Evolutionary conservation across 2,329 filamentous ascomycete genomes (phyloP).

Genomic region (Mycocentrospora acerina): DNA sequence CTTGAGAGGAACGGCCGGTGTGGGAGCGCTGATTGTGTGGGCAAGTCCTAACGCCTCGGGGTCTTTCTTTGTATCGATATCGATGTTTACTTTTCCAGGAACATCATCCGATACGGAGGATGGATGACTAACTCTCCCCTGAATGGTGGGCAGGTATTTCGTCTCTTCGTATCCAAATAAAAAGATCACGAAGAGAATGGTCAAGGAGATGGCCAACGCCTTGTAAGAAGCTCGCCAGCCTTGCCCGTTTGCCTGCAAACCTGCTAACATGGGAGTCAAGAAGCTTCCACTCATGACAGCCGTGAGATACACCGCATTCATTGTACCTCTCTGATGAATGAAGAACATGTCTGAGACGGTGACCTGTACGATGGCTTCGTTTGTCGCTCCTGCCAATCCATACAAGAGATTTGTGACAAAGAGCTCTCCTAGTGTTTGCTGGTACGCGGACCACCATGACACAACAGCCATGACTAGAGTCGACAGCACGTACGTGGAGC

Average conservation of each 20-base stretch:
- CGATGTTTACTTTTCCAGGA: constrained; percentile 1
- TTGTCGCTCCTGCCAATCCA: no score
- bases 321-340: no score
- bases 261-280: no score
- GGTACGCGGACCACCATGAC: no score
- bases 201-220: constrained; percentile 17
- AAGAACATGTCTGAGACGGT: no score
- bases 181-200: constrained; percentile 13
- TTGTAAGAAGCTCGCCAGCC: constrained; percentile 23
- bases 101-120: constrained; percentile 2
- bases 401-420: no score
- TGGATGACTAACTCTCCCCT: constrained; percentile 2
- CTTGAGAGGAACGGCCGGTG: constrained; percentile 38
- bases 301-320: no score
- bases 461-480: no score
- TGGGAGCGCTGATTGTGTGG: constrained; percentile 17
- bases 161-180: constrained; percentile 20
- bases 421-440: no score
- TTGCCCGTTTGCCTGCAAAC: constrained; percentile 12
- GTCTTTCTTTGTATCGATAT: not conserved
- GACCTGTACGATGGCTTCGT: no score
- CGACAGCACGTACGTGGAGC: no score
- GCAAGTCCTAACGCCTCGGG: constrained; percentile 7
- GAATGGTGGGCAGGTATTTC: constrained; percentile 12
- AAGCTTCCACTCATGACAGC: no score